These are phyloP conservation scores for Lumnitzera littorea DNA, from an alignment of 345 rosid genomes.

Conservation along the genomic window DNA sequence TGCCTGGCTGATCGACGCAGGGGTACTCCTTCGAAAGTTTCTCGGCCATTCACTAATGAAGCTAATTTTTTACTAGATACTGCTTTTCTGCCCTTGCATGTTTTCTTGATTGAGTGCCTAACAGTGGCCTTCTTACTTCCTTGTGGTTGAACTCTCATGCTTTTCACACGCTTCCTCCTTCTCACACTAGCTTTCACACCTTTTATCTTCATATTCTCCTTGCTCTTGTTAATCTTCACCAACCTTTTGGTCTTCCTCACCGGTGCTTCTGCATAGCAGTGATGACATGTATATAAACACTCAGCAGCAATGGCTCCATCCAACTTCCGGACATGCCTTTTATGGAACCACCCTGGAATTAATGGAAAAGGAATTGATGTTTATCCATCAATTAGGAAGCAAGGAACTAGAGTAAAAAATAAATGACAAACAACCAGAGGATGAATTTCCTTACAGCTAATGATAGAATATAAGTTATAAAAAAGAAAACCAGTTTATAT, in stretches of 20 bases:
- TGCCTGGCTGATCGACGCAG: conserved; percentile 80
- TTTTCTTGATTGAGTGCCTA: conserved; percentile 23
- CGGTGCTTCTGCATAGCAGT: conserved; percentile 41
- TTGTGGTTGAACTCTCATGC: conserved; percentile 24
- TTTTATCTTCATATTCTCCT: conserved; percentile 27
- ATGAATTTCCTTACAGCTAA: not conserved
- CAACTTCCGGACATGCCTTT: conserved; percentile 63
- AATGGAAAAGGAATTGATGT: conserved; percentile 2
- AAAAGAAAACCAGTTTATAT: no score
- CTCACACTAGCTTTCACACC: conserved; percentile 17
- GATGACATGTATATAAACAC: conserved; percentile 52
- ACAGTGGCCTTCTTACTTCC: conserved; percentile 25
- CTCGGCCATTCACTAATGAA: conserved; percentile 34
- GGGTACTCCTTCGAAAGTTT: conserved; percentile 45
- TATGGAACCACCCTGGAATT: conserved; percentile 68
- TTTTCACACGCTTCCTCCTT: conserved; percentile 19
- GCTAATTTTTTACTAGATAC: conserved; percentile 7
- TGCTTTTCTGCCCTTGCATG: conserved; percentile 15
- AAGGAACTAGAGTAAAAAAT: not conserved
- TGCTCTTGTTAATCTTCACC: conserved; percentile 28
- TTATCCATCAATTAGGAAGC: not conserved
- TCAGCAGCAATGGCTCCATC: conserved; percentile 31
- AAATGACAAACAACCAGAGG: not conserved
- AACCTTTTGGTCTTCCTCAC: conserved; percentile 19
- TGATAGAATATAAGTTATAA: no score